phyloP scores from a whole-genome alignment of 805 yeast species.

The Pachysolen tannophilus region DNA sequence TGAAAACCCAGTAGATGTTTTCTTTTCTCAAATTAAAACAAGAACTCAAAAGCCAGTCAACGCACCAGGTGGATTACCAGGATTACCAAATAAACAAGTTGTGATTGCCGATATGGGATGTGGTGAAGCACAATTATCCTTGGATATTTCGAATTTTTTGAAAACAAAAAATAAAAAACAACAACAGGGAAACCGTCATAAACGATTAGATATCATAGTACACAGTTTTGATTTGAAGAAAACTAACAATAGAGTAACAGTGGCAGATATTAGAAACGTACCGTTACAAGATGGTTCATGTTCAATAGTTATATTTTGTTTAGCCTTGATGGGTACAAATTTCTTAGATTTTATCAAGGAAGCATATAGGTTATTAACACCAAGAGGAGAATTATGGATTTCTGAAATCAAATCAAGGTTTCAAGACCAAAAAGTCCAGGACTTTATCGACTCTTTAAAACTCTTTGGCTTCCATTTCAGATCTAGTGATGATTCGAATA shows the following conservation, averaged over 20 bases:
- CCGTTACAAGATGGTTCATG: conserved; percentile 78
- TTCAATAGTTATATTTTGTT: conserved; percentile 84
- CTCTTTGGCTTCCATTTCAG: conserved; percentile 80
- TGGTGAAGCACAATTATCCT: conserved; percentile 89
- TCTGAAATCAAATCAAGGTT: conserved; percentile 95
- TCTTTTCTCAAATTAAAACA: conserved; percentile 60
- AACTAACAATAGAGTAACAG: conserved; percentile 85
- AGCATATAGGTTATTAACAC: conserved; percentile 79
- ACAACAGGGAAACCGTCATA: conserved; percentile 17
- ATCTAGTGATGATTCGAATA: conserved; percentile 76
- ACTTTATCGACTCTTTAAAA: conserved; percentile 74
- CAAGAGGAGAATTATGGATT: conserved; percentile 94
- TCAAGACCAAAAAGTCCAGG: conserved; percentile 65
- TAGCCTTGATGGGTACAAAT: conserved; percentile 96
- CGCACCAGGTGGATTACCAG: conserved; percentile 96
- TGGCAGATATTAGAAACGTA: conserved; percentile 91
- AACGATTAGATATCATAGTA: conserved; percentile 42
- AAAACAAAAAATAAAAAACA: conserved; percentile 29
- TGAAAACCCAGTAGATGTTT: conserved; percentile 93
- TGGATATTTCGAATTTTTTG: conserved; percentile 49
- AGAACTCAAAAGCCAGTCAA: conserved; percentile 62
- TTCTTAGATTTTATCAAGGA: conserved; percentile 87
- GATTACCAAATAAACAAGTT: conserved; percentile 48
- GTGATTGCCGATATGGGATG: conserved; percentile 98
- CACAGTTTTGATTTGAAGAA: conserved; percentile 89